phyloP scores from a whole-genome alignment of 768 basidiomycete species.

The Mycena capillaripes region DNA sequence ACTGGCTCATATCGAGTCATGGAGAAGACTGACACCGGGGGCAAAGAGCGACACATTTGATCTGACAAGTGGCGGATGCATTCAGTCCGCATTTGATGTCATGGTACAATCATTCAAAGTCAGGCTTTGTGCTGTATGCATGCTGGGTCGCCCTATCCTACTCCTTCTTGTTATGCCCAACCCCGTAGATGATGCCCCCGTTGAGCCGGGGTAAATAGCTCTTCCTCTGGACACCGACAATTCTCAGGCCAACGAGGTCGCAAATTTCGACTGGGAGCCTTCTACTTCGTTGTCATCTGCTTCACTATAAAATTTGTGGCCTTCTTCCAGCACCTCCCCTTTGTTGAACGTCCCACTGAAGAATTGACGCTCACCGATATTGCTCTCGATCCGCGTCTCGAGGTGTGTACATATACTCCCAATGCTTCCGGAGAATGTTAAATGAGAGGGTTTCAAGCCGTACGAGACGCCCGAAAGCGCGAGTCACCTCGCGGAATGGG shows the following conservation, averaged over 20 bases:
- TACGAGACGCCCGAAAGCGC: constrained; percentile 24
- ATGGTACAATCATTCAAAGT: no score
- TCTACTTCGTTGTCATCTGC: neutral
- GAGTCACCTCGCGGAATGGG: constrained; percentile 9
- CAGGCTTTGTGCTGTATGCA: no score
- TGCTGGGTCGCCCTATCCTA: no score
- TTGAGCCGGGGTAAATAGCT: neutral
- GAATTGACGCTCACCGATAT: neutral
- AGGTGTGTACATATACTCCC: neutral
- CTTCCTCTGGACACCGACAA: neutral
- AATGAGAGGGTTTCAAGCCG: neutral
- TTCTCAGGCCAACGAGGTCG: neutral
- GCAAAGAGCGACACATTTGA: no score
- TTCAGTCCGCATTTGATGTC: no score
- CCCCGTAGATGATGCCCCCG: neutral
- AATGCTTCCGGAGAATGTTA: neutral
- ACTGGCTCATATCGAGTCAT: no score
- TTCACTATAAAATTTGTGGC: neutral
- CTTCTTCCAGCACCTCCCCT: neutral
- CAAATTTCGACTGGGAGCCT: neutral
- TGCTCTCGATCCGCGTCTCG: constrained; percentile 21
- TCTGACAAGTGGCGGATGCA: no score
- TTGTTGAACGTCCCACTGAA: neutral
- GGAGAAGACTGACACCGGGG: no score
- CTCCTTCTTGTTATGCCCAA: neutral